Evolutionary conservation across 805 yeast species (phyloP).

Genomic region (Saccharomyces mikatae): DNA sequence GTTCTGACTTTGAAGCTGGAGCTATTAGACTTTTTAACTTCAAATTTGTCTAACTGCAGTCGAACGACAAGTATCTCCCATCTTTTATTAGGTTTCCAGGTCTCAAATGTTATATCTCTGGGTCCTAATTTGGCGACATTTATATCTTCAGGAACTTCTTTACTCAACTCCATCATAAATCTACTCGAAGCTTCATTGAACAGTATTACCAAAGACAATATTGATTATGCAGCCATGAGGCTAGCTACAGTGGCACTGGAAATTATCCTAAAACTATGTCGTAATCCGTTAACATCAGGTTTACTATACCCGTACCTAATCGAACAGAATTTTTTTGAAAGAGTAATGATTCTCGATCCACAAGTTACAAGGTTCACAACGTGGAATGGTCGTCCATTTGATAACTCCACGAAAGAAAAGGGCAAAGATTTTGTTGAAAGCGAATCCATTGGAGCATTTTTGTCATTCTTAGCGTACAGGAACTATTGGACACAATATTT

Average conservation of each 20-base stretch:
- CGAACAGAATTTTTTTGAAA: constrained; percentile 42
- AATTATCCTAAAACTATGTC: constrained; percentile 53
- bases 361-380: constrained; percentile 44
- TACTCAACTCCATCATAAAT: constrained; percentile 46
- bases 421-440: constrained; percentile 26
- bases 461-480: constrained; percentile 55
- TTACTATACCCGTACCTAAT: constrained; percentile 47
- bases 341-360: constrained; percentile 44
- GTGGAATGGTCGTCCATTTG: constrained; percentile 47
- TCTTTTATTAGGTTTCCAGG: constrained; percentile 67
- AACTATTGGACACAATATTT: constrained; percentile 54
- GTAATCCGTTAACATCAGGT: constrained; percentile 46
- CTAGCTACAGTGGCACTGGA: constrained; percentile 53
- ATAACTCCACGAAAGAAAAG: constrained; percentile 28
- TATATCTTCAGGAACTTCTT: constrained; percentile 45
- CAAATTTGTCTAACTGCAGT: constrained; percentile 38
- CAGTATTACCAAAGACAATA: constrained; percentile 32
- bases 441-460: constrained; percentile 43
- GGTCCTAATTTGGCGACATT: constrained; percentile 43
- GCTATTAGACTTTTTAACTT: constrained; percentile 49
- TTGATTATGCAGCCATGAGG: constrained; percentile 49
- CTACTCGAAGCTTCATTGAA: constrained; percentile 43
- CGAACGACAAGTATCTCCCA: constrained; percentile 54
- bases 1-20: constrained; percentile 45
- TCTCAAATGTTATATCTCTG: constrained; percentile 42